Base-by-base conservation (phyloP, 805 yeast species). In the Schwanniomyces sp. region DNA sequence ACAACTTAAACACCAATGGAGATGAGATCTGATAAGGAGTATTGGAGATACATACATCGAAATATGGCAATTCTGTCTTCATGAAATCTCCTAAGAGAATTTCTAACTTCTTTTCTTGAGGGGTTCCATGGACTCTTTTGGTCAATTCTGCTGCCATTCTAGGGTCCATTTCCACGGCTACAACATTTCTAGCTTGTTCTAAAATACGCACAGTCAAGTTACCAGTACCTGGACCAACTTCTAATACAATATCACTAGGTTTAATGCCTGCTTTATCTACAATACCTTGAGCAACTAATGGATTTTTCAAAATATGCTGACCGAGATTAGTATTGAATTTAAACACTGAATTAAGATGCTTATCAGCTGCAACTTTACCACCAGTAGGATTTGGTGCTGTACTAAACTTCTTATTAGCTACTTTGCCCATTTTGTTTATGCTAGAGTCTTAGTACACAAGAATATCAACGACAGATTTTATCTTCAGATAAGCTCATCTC, bases 191-290 rank as follows among this genome's bases (percentile, higher is more conserved):
- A 0, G 97, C 98, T 66, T 91, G 86, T 58, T 92, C 97, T 46
- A 94, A 69, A 32, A 94, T 94, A 52, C 95, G 78, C 32, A 92
- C 96, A 0, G 99, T 94, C 70, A 94, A 77, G 61, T 94, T 94
- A 74, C 99, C 99, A 0, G 99, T 94, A 82, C 99, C 99, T 2
- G 99, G 99, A 59, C 99, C 99, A 44, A 94, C 96, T 73, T 94
- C 99, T 37, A 94, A 75, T 1, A 94, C 98, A 7, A 84, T 82
- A 63, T 94, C 99, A 27, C 95, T 85, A 2, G 98, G 97, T 59
- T 84, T 86, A 46, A 94, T 86, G 34, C 83, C 86, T 1, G 99
- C 98, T 62, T 92, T 92, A 65, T 94, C 98, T 14, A 94, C 99
- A 65, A 94, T 94, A 12, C 97, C 98, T 66, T 94, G 98, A 5